Percentiles rank a stretch among this genome's conserved stretches.
Evolutionary conservation across 1,284 basidiomycete species (phyloP).

Genomic region (Agroathelia rolfsii): DNA sequence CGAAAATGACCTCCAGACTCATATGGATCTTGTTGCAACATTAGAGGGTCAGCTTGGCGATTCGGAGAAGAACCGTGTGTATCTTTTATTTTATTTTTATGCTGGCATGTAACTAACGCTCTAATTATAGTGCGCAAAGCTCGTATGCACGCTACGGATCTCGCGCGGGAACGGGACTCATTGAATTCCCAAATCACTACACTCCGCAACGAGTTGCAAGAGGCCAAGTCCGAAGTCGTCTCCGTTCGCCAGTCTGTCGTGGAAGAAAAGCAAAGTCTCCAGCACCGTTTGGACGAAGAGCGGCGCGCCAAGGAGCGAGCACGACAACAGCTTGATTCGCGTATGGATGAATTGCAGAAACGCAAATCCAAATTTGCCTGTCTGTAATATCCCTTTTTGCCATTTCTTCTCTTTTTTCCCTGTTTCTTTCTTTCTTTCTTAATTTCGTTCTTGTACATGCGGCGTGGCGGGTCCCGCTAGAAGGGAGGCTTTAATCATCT

Average conservation of each 20-base stretch:
- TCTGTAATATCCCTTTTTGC: constrained; percentile 34
- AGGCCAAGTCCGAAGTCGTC: constrained; percentile 69
- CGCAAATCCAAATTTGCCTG: constrained; percentile 82
- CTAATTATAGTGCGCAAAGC: constrained; percentile 84
- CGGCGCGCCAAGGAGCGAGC: constrained; percentile 74
- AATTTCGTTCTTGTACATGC: constrained; percentile 9
- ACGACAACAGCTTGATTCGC: constrained; percentile 71
- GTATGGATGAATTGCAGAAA: constrained; percentile 74
- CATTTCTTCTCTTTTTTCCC: constrained; percentile 6
- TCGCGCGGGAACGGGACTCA: constrained; percentile 75
- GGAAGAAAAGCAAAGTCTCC: constrained; percentile 77
- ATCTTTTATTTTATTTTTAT: constrained; percentile 9
- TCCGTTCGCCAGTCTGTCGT: constrained; percentile 69
- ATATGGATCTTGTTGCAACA: constrained; percentile 81
- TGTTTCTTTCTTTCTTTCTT: constrained; percentile 3
- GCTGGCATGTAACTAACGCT: constrained; percentile 9
- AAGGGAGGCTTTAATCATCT: no score
- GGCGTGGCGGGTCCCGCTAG: no score
- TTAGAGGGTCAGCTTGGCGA: constrained; percentile 79
- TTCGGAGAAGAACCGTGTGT: constrained; percentile 83
- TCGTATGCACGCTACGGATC: constrained; percentile 80
- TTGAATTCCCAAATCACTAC: constrained; percentile 53
- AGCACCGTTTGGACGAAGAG: constrained; percentile 74
- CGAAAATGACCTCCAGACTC: constrained; percentile 82
- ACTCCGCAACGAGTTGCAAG: constrained; percentile 60